phyloP scores from a whole-genome alignment of 306 rosid genomes.

The Senna tora region DNA sequence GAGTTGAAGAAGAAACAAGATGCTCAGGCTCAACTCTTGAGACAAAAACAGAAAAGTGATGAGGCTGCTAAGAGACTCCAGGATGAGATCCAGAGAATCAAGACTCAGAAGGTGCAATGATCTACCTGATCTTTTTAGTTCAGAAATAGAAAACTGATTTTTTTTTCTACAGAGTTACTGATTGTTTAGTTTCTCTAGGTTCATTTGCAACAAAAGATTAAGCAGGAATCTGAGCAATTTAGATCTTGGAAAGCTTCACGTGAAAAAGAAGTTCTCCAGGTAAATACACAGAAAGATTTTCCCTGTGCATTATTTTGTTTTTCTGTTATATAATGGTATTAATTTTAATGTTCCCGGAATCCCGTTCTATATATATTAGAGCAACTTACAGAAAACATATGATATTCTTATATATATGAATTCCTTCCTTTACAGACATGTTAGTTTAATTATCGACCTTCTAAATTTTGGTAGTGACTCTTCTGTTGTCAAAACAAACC shows the following conservation, averaged over 20 bases:
- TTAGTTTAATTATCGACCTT: background rate
- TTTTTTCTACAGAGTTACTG: slow-evolving; percentile 1
- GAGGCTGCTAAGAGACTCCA: slow-evolving; percentile 86
- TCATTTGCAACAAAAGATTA: slow-evolving; percentile 94
- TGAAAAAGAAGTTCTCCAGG: slow-evolving; percentile 99
- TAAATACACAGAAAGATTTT: slow-evolving; percentile 34
- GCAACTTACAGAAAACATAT: background rate
- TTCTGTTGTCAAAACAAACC: slow-evolving; percentile 1
- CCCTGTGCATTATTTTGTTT: background rate
- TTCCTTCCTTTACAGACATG: background rate
- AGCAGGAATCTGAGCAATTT: slow-evolving; percentile 97
- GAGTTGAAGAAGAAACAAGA: slow-evolving; percentile 91
- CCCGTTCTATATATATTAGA: no score
- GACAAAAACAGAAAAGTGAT: slow-evolving; percentile 87
- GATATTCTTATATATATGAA: slow-evolving; percentile 13
- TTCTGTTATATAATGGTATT: background rate
- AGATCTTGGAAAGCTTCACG: slow-evolving; percentile 95
- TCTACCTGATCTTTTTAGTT: slow-evolving; percentile 5
- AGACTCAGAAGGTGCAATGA: slow-evolving; percentile 73
- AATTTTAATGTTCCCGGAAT: no score
- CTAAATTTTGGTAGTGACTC: background rate
- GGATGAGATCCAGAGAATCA: slow-evolving; percentile 92
- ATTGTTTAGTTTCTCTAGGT: slow-evolving; percentile 54
- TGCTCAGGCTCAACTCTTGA: slow-evolving; percentile 83
- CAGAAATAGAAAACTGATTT: background rate